Conservation (phyloP, 108 stramenopile genomes). For the Cyclostephanos tholiformis region DNA sequence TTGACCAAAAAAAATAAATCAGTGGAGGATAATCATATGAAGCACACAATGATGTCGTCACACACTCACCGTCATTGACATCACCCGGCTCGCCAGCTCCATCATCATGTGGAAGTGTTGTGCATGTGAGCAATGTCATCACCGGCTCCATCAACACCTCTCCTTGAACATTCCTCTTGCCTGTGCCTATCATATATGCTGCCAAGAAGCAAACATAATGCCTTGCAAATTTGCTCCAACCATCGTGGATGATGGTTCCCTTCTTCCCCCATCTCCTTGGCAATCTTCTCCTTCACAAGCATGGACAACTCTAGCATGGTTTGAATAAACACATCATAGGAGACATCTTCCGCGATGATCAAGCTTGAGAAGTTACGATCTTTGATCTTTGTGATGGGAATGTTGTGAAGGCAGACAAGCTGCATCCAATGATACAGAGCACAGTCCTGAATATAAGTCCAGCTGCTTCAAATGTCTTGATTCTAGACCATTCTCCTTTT, state of each 20-base stretch:
- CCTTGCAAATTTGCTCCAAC: slow-evolving; percentile 7
- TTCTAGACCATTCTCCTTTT: too few species aligned
- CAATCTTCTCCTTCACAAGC: neutral
- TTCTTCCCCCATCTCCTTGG: neutral
- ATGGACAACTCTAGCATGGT: neutral
- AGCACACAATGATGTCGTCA: neutral
- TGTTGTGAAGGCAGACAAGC: slow-evolving; percentile 1
- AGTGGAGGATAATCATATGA: too few species aligned
- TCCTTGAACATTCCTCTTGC: neutral
- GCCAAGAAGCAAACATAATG: neutral
- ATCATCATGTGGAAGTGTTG: neutral
- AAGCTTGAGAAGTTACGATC: neutral
- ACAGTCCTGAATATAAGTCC: neutral
- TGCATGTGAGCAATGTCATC: neutral
- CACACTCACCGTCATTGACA: neutral
- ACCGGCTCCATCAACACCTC: neutral
- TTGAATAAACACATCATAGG: neutral
- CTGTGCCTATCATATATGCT: neutral
- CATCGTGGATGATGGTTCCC: slow-evolving; percentile 3
- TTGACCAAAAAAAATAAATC: too few species aligned
- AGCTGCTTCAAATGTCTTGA: too few species aligned
- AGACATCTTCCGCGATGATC: neutral
- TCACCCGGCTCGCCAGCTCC: neutral
- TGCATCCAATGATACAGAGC: neutral
- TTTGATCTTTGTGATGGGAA: neutral